Evolutionary conservation across 108 stramenopile genomes (phyloP), one percentile per base, ranked within the genome.

Genomic region (Hondaea fermentalgiana): DNA sequence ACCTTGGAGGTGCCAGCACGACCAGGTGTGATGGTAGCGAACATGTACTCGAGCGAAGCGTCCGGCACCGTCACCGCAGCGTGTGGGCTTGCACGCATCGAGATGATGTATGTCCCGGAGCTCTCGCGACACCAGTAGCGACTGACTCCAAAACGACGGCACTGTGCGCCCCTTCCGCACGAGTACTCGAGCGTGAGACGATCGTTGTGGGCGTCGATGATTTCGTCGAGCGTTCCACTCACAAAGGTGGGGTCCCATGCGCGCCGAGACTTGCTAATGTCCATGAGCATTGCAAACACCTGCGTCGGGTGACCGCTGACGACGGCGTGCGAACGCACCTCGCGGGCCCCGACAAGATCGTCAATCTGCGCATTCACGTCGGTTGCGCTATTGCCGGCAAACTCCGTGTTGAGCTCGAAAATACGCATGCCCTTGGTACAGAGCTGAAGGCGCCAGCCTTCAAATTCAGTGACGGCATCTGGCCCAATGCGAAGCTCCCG

Each of bases 281-380:
- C 76, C 76, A 83, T 83, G 51, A 83, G 51, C 76, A 83, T 83
- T 12, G 76, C 76, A 35, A 83, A 83, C 14, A 83, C 51, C n/a
- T 83, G 76, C 76, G 51, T 53, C 28, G 76, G 76, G 76, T 47
- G n/a, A 14, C 49, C 76, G 51, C n/a, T 47, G 10, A 83, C 51
- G 25, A 53, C 45, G 76, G 76, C 76, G 76, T 53, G 45, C 19
- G 19, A 53, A 1, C 51, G 45, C 76, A 83, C 6, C 16, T 83
- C 49, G 49, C 45, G 49, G 6, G 51, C n/a, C 25, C 76, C 76
- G 17, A 53, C 51, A 6, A 53, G 16, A 45, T 83, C 76, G n/a
- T 83, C 76, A 23, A 83, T 53, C 49, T 53, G 49, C 19, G 49
- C 76, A 53, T 83, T 83, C 10, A 83, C 51, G 51, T 83, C 76